Percentiles rank a stretch among this genome's conserved stretches.
Evolutionary conservation across 768 basidiomycete genomes (phyloP).

Genomic region (Phylloporus arenicola): DNA sequence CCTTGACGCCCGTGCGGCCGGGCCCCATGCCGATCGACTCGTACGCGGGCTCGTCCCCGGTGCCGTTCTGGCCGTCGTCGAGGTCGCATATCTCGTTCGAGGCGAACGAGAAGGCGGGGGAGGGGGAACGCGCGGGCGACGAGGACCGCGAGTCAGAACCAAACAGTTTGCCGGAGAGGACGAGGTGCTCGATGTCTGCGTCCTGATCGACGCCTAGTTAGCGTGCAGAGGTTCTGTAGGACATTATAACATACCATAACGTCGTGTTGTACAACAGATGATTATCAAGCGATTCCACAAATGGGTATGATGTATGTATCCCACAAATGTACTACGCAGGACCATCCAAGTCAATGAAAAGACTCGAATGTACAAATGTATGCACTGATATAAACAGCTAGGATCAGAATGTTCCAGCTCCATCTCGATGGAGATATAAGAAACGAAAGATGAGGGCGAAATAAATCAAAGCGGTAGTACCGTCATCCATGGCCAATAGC

Average conservation of each 20-base stretch:
- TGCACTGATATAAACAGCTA: background rate
- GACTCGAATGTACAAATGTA: background rate
- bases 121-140: constrained; percentile 62
- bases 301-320: background rate
- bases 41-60: constrained; percentile 26
- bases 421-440: constrained; percentile 13
- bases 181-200: constrained; percentile 61
- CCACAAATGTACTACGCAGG: background rate
- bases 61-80: constrained; percentile 42
- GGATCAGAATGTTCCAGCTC: constrained; percentile 16
- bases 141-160: constrained; percentile 46
- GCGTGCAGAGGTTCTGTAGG: background rate
- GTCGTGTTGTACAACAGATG: background rate
- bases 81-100: constrained; percentile 31
- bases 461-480: constrained; percentile 3
- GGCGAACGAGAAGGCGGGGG: constrained; percentile 36
- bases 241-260: constrained; percentile 13
- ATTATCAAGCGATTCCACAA: constrained; percentile 15
- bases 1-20: constrained; percentile 83
- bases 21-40: constrained; percentile 82
- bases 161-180: constrained; percentile 77
- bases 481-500: constrained; percentile 1
- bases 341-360: background rate
- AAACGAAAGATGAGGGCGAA: constrained; percentile 5
- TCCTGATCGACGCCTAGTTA: constrained; percentile 20